A percentile compares a stretch with the other conserved stretches of the same genome.
Evolutionary conservation across 2,329 filamentous ascomycete genomes (phyloP).

Genomic region (Ciborinia camelliae): DNA sequence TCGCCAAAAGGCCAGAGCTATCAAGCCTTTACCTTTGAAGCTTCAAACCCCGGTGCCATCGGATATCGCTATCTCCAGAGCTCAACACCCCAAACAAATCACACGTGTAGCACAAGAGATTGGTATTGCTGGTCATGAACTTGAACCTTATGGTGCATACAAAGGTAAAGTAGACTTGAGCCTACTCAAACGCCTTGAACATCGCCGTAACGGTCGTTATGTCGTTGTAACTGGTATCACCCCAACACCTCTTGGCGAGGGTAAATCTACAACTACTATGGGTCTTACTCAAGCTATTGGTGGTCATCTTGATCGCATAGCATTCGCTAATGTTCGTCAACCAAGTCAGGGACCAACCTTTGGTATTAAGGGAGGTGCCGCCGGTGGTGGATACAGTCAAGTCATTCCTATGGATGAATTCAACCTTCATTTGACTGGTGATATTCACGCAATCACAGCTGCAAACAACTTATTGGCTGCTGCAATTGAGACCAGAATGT

Average conservation of each 20-base stretch:
- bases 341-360: slow-evolving; percentile 97
- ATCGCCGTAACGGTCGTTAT: slow-evolving; percentile 86
- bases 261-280: slow-evolving; percentile 97
- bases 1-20: slow-evolving; percentile 73
- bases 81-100: slow-evolving; percentile 89
- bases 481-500: slow-evolving; percentile 96
- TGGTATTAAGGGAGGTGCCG: slow-evolving; percentile 97
- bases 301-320: slow-evolving; percentile 80
- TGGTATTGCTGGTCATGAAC: slow-evolving; percentile 81
- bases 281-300: slow-evolving; percentile 90
- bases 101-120: slow-evolving; percentile 80
- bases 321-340: slow-evolving; percentile 95
- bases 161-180: slow-evolving; percentile 92
- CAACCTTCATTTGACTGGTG: slow-evolving; percentile 94
- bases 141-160: slow-evolving; percentile 91
- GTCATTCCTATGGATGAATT: slow-evolving; percentile 99
- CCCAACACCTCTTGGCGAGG: slow-evolving; percentile 92
- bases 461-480: slow-evolving; percentile 96
- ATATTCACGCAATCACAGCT: slow-evolving; percentile 95
- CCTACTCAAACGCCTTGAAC: slow-evolving; percentile 76
- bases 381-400: slow-evolving; percentile 96
- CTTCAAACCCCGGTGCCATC: slow-evolving; percentile 81
- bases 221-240: slow-evolving; percentile 94
- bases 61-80: slow-evolving; percentile 86
- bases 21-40: slow-evolving; percentile 80